phyloP scores from a whole-genome alignment of 2,329 filamentous ascomycete genomes.

The Colletotrichum phormii region DNA sequence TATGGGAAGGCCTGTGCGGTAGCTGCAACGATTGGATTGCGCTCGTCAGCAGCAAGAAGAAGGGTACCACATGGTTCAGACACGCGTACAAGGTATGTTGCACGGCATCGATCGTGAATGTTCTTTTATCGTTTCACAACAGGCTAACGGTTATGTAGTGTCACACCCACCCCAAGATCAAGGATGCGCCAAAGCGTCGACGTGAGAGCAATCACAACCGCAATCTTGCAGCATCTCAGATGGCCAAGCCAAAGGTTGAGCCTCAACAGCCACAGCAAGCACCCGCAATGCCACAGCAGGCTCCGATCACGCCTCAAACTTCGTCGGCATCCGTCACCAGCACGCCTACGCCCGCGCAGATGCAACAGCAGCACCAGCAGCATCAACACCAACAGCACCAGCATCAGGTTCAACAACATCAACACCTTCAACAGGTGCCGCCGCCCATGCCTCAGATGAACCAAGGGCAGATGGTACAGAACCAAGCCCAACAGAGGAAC shows the following conservation, averaged over 20 bases:
- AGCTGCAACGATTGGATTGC: constrained; percentile 86
- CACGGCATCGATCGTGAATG: background rate
- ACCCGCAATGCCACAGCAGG: constrained; percentile 39
- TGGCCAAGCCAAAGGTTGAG: constrained; percentile 61
- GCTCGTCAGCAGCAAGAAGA: constrained; percentile 87
- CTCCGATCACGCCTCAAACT: constrained; percentile 57
- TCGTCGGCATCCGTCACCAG: constrained; percentile 48
- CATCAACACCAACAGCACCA: constrained; percentile 45
- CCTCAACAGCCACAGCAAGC: constrained; percentile 43
- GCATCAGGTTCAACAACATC: constrained; percentile 38
- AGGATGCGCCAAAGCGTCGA: constrained; percentile 76
- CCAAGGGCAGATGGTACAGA: constrained; percentile 36
- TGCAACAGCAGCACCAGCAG: constrained; percentile 41
- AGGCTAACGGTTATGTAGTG: constrained; percentile 58
- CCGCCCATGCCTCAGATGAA: constrained; percentile 38
- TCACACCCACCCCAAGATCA: constrained; percentile 78
- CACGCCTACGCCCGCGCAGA: constrained; percentile 52
- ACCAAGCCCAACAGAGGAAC: constrained; percentile 18
- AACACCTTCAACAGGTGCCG: constrained; percentile 40
- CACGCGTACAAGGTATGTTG: constrained; percentile 84
- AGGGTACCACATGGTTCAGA: constrained; percentile 91
- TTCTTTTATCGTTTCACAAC: constrained; percentile 33
- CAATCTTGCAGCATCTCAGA: constrained; percentile 53
- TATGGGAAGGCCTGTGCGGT: constrained; percentile 84
- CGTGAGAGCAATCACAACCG: constrained; percentile 70